These are phyloP conservation scores for Diaporthe citri DNA, from an alignment of 2,329 filamentous ascomycete genomes.

Conservation along the genomic window DNA sequence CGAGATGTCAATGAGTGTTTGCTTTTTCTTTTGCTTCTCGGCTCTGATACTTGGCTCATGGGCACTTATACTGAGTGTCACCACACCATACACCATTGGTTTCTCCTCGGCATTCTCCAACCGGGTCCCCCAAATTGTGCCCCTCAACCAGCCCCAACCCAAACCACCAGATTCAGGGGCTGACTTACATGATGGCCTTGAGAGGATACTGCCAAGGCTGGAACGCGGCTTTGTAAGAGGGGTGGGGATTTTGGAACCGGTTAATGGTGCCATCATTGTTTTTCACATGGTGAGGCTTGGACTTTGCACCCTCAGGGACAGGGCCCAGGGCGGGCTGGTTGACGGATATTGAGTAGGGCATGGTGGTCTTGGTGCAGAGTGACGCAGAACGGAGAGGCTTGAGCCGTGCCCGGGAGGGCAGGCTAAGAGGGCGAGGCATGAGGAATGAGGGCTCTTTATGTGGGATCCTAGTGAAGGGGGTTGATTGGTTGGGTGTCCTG, in stretches of 20 bases:
- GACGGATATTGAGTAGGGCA: slow-evolving; percentile 48
- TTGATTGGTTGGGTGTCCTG: neutral
- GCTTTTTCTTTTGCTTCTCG: too few relatives aligned
- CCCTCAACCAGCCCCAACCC: neutral
- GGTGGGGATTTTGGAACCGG: slow-evolving; percentile 65
- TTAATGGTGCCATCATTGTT: slow-evolving; percentile 53
- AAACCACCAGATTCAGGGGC: neutral
- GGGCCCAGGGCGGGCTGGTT: slow-evolving; percentile 51
- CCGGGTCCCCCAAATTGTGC: neutral
- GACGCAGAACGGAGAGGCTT: neutral
- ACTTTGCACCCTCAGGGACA: slow-evolving; percentile 57
- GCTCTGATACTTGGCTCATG: neutral
- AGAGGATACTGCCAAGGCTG: slow-evolving; percentile 44
- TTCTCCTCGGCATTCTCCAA: neutral
- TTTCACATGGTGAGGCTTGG: slow-evolving; percentile 63
- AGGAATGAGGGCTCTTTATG: neutral
- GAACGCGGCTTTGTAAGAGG: slow-evolving; percentile 54
- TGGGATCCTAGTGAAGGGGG: neutral
- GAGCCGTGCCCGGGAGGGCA: slow-evolving; percentile 22
- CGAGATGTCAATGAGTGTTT: slow-evolving; percentile 1
- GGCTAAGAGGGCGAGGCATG: neutral
- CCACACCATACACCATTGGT: neutral
- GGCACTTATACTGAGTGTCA: too few relatives aligned
- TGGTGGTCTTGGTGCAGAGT: neutral
- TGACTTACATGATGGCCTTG: slow-evolving; percentile 54